Evolutionary conservation across 257 asterid genomes (phyloP), one percentile per base, ranked within the genome.

Genomic region (Ballota nigra): DNA sequence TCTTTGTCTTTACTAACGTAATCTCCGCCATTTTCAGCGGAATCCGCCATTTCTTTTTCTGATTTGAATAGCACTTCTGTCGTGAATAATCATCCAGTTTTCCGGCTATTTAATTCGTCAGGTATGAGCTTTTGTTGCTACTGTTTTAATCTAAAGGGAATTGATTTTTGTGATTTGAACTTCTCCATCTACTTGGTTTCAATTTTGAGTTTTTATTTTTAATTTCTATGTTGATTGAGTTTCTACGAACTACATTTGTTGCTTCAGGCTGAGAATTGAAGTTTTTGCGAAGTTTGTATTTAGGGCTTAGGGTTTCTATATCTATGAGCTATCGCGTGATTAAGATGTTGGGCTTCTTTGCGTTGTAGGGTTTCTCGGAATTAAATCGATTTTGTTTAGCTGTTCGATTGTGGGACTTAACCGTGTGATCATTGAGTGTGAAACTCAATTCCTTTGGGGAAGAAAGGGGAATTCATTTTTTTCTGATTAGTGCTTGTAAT

Each of bases 11-110:
- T 53, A n/a, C 49, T 60, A 56, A 70, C 80, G 80, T 70, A 76
- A 76, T 76, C 80, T 70, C 76, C 80, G 80, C 80, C 77, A 76
- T 70, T 76, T 76, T 70, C 76, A 69, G 80, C 80, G 72, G n/a
- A n/a, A n/a, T n/a, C n/a, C n/a, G n/a, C n/a, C 33, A 16, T 55
- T 53, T 55, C 76, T 52, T 13, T 68, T 61, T 66, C 33, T 55
- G 47, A 63, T 76, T 69, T 70, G 58, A 76, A 63, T 70, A 63
- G 29, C 76, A 41, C 53, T 55, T 62, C 31, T 62, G 43, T 51
- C 66, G 71, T 62, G 61, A 75, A 16, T 52, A 36, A 23, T 9
- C 65, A 26, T 69, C 52, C 19, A 12, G n/a, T 11, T 69, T 40
- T 40, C 43, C 63, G 36, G 28, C 75, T 68, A 8, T 76, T 69